Evolutionary conservation across 2,329 filamentous ascomycete genomes (phyloP).

Genomic region (Teratosphaeria viscida): DNA sequence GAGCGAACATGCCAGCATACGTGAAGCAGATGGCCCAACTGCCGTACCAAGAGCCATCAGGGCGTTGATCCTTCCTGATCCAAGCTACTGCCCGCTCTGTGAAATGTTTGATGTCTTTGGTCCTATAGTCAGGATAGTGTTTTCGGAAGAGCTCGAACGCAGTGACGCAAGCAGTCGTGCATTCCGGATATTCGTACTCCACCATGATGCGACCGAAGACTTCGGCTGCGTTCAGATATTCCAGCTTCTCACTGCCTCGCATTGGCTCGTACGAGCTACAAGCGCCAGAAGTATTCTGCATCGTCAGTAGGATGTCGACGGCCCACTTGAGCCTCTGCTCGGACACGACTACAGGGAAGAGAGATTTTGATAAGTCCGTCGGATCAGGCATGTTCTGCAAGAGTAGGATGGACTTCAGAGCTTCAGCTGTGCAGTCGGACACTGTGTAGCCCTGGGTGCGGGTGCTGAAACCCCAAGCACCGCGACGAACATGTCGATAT

Average conservation of each 20-base stretch:
- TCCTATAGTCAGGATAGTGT: slow-evolving; percentile 71
- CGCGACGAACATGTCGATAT: slow-evolving; percentile 84
- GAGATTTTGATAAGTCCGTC: slow-evolving; percentile 8
- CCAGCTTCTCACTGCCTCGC: slow-evolving; percentile 65
- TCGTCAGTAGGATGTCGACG: slow-evolving; percentile 79
- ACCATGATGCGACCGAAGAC: slow-evolving; percentile 98
- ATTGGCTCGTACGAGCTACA: slow-evolving; percentile 84
- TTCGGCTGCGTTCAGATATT: slow-evolving; percentile 87
- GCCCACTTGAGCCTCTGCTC: slow-evolving; percentile 75
- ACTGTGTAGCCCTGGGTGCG: slow-evolving; percentile 89
- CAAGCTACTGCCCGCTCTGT: slow-evolving; percentile 66
- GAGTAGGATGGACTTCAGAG: slow-evolving; percentile 73
- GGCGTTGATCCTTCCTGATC: slow-evolving; percentile 67
- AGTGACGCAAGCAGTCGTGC: slow-evolving; percentile 88
- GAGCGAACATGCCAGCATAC: slow-evolving; percentile 91
- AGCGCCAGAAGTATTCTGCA: slow-evolving; percentile 79
- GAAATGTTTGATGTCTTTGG: slow-evolving; percentile 62
- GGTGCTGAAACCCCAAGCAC: slow-evolving; percentile 93
- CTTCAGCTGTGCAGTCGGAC: slow-evolving; percentile 88
- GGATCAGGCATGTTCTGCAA: slow-evolving; percentile 63
- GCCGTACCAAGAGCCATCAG: slow-evolving; percentile 93
- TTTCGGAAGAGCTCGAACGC: slow-evolving; percentile 72
- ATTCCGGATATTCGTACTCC: slow-evolving; percentile 96
- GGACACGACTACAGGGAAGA: slow-evolving; percentile 62
- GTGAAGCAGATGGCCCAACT: slow-evolving; percentile 98